Conservation (phyloP, 306 rosid species). For the Prunus campanulata region DNA sequence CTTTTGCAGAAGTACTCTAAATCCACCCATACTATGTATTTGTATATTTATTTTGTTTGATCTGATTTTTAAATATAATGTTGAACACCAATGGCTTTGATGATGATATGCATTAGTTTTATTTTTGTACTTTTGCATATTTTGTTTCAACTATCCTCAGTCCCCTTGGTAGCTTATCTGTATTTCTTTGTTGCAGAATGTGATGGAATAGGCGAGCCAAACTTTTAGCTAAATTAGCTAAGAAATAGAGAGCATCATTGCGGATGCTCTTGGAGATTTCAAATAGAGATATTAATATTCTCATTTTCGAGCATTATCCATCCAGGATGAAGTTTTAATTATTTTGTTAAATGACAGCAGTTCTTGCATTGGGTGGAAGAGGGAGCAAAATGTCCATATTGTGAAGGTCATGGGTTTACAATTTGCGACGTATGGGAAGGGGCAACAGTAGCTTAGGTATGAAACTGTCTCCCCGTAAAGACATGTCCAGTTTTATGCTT, state of each 20-base stretch:
- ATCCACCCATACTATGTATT: too few relatives aligned
- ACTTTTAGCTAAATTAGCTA: too few relatives aligned
- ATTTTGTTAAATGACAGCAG: slow-evolving; percentile 44
- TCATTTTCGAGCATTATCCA: background rate
- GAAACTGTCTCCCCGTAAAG: background rate
- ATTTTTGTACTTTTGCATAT: too few relatives aligned
- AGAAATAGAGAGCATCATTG: too few relatives aligned
- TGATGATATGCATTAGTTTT: too few relatives aligned
- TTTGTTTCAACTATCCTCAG: background rate
- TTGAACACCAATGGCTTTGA: too few relatives aligned
- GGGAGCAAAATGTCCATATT: slow-evolving; percentile 72
- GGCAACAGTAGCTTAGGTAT: slow-evolving; percentile 36
- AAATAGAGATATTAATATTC: background rate
- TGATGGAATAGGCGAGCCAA: slow-evolving; percentile 82
- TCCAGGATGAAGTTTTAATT: slow-evolving; percentile 15
- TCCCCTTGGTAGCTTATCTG: background rate
- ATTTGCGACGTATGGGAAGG: slow-evolving; percentile 72
- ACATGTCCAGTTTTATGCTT: too few relatives aligned
- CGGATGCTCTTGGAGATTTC: slow-evolving; percentile 14
- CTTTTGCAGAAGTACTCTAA: too few relatives aligned
- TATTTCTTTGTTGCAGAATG: slow-evolving; percentile 60
- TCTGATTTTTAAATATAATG: too few relatives aligned
- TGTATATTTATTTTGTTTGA: too few relatives aligned
- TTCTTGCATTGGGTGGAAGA: slow-evolving; percentile 88
- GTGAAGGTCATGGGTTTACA: slow-evolving; percentile 74